Base-by-base conservation (phyloP, 2,329 filamentous ascomycete genomes). In the Diplocarpon rosae region DNA sequence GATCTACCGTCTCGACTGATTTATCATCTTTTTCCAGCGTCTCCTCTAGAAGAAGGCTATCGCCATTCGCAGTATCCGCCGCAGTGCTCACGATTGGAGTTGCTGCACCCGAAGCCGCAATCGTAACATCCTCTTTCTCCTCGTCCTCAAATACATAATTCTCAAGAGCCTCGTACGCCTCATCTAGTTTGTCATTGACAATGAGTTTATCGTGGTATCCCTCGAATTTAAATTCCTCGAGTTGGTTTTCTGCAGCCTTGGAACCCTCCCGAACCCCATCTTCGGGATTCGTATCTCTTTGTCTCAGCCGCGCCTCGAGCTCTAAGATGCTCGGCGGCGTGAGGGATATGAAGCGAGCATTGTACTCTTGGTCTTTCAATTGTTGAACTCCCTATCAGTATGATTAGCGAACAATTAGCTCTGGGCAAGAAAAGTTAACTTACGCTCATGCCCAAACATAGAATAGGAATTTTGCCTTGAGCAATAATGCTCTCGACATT, bases 381-480 rank as follows among this genome's bases (percentile, higher is more conserved):
- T 75, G 73, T 55, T 75, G 69, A 6, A 70, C 68, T 16, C 72
- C 70, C 75, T 78, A 37, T 28, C 3, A 7, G 20, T 24, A 24
- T 24, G 20, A 24, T 24, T 24, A 24, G 20, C 20, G 20, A 24
- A 3, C 20, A 24, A 7, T 7, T 4, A 24, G 20, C 7, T 24
- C 20, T 7, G 20, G 20, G 20, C 7, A 7, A 24, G 20, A 24
- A 4, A 24, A 7, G 20, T 12, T 9, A 43, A 59, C 66, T 63
- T 66, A 77, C 76, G 57, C 76, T 69, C 13, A 64, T 55, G 44
- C 72, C 68, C 55, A 79, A 65, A 49, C 70, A 66, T 52, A 78
- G 66, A 2, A 80, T 52, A 1, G 77, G 71, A 27, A 89, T 74
- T 59, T 80, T 80, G 33, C 73, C 74, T 8, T 65, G 59, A 37